Conservation (phyloP, 2,329 filamentous ascomycete genomes). For the Fusarium cyanostomum region DNA sequence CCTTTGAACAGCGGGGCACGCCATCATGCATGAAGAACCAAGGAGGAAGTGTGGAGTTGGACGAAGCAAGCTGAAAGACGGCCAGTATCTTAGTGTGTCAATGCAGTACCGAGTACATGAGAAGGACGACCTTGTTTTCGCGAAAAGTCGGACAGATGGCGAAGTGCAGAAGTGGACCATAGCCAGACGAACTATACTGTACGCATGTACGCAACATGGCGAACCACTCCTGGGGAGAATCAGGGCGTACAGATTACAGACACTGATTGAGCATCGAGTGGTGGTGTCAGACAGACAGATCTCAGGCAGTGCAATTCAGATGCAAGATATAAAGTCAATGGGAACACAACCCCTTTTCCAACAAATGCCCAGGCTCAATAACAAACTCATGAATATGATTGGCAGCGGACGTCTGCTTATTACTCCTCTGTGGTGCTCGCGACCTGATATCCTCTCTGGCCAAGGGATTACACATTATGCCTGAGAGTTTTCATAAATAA, state of each 20-base stretch:
- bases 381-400: not conserved
- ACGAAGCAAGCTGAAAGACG: conserved; percentile 39
- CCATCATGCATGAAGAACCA: conserved; percentile 26
- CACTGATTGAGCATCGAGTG: conserved; percentile 9
- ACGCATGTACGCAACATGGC: conserved; percentile 18
- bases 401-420: conserved; percentile 6
- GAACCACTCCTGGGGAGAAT: conserved; percentile 17
- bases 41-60: conserved; percentile 39
- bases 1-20: conserved; percentile 27
- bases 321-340: conserved; percentile 41
- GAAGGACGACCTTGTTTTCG: conserved; percentile 16
- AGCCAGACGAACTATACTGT: not conserved
- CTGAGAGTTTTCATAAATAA: not conserved
- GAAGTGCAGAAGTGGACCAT: conserved; percentile 1
- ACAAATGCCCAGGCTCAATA: not conserved
- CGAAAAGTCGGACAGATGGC: conserved; percentile 12
- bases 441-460: conserved; percentile 29
- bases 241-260: conserved; percentile 7
- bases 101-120: conserved; percentile 10
- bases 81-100: conserved; percentile 15
- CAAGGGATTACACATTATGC: conserved; percentile 4
- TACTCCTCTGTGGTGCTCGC: conserved; percentile 8
- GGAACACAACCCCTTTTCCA: conserved; percentile 31
- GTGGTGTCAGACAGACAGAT: conserved; percentile 36
- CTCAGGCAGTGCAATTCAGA: conserved; percentile 39